phyloP scores from a whole-genome alignment of 257 asterid species.

The Solanum boliviense region DNA sequence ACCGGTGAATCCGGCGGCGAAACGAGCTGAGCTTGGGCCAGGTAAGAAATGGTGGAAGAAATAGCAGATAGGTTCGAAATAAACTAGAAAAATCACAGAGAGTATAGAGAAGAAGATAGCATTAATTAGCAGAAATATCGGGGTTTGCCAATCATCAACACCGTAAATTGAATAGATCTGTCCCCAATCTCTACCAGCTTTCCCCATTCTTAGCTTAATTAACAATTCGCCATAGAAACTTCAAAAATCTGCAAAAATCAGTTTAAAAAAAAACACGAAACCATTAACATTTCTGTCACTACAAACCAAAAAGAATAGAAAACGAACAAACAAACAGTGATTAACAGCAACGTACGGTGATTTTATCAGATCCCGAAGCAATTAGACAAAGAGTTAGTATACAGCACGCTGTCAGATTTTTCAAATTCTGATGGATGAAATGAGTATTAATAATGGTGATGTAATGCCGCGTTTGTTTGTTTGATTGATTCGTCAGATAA shows the following conservation, averaged over 20 bases:
- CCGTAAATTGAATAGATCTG: conserved; percentile 98
- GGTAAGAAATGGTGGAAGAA: conserved; percentile 43
- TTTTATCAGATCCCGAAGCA: background rate
- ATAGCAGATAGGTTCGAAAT: conserved; percentile 68
- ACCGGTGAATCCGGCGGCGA: conserved; percentile 79
- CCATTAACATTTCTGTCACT: background rate
- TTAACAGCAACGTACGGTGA: background rate
- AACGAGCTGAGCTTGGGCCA: conserved; percentile 67
- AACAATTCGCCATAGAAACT: background rate
- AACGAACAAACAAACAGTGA: background rate
- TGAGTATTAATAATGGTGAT: conserved; percentile 1
- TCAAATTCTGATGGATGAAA: conserved; percentile 5
- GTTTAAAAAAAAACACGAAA: background rate
- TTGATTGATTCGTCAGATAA: conserved; percentile 17
- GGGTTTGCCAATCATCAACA: conserved; percentile 82
- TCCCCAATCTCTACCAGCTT: conserved; percentile 72
- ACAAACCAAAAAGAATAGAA: background rate
- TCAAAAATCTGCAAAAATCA: background rate
- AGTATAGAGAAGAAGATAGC: conserved; percentile 53
- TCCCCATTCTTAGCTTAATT: conserved; percentile 37
- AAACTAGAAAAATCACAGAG: conserved; percentile 52
- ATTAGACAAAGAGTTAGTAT: background rate
- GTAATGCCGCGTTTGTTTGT: conserved; percentile 29
- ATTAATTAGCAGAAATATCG: conserved; percentile 56
- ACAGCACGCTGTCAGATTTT: background rate